Conservation (phyloP, 83 land plant species). For the Larix sibirica region DNA sequence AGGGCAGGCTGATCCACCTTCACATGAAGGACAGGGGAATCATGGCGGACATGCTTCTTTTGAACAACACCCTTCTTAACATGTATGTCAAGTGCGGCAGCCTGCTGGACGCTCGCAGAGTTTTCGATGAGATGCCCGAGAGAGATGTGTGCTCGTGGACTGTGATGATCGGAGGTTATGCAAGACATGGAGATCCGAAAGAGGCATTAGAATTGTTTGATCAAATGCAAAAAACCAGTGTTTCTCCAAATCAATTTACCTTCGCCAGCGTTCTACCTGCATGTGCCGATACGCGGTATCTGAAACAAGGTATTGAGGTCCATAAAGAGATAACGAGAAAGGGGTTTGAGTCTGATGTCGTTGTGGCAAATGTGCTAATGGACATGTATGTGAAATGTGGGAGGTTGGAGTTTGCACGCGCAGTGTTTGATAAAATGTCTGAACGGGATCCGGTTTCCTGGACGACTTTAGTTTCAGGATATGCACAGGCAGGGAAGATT, state of each 20-base stretch:
- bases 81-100: conserved; percentile 5
- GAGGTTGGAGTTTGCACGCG: background rate
- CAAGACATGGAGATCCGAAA: background rate
- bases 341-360: conserved; percentile 18
- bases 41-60: conserved; percentile 15
- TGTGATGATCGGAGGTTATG: conserved; percentile 10
- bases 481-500: conserved; percentile 36
- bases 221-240: conserved; percentile 22
- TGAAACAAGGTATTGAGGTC: conserved; percentile 5
- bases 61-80: conserved; percentile 28
- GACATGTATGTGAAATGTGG: conserved; percentile 1
- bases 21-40: conserved; percentile 34
- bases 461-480: conserved; percentile 24
- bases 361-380: conserved; percentile 5
- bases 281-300: conserved; percentile 25
- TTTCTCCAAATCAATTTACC: conserved; percentile 26
- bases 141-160: conserved; percentile 10
- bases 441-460: conserved; percentile 10
- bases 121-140: conserved; percentile 7
- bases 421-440: conserved; percentile 1
- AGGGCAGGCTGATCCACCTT: conserved; percentile 40
- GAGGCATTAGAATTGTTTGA: conserved; percentile 27
- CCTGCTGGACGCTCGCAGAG: background rate
- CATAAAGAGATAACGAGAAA: conserved; percentile 25
- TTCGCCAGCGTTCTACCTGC: conserved; percentile 31